Base-by-base conservation (phyloP, 305 asterid species). In the Ajuga reptans region DNA sequence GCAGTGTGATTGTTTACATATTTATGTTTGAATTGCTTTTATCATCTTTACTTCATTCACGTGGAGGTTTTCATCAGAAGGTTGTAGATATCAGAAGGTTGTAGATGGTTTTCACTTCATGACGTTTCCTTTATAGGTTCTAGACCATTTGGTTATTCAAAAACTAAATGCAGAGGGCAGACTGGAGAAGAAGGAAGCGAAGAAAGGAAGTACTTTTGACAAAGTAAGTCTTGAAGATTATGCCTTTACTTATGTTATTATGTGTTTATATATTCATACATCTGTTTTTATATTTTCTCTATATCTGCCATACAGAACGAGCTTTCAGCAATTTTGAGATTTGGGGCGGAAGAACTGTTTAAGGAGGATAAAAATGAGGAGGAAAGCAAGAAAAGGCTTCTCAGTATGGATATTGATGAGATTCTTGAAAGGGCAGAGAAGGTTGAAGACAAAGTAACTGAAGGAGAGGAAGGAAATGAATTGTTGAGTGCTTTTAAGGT, bases 341-440 rank as follows among this genome's bases (percentile, higher is more conserved):
- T 94, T 84, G 99, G 99, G 72, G 99, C 99, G 15, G 99, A 94
- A 82, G 99, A 94, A 72, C 83, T 94, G 42, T 94, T 94, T 60
- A 91, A 91, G 82, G 99, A 94, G 78, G 98, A 94, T 27, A 84
- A 80, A 70, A 89, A 86, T 79, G 99, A 91, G 0, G 99, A 94
- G 80, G 99, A 94, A 78, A 91, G 89, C 87, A 94, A 94, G 82
- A 91, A 84, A 76, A 83, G 88, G 84, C 96, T 94, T 80, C 91
- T 94, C 47, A 86, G 93, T 76, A 83, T 94, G 95, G 94, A 90
- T 76, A 91, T 94, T 76, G 98, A 94, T 79, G 99, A 94, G 81
- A 91, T 94, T 81, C 99, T 94, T 79, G 99, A 94, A 75, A 88
- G 98, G 78, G 99, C 99, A 51, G 99, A 94, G 81, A 94, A 94